Evolutionary conservation across 768 basidiomycete genomes (phyloP).

Genomic region (Auricularia auricula-judae): DNA sequence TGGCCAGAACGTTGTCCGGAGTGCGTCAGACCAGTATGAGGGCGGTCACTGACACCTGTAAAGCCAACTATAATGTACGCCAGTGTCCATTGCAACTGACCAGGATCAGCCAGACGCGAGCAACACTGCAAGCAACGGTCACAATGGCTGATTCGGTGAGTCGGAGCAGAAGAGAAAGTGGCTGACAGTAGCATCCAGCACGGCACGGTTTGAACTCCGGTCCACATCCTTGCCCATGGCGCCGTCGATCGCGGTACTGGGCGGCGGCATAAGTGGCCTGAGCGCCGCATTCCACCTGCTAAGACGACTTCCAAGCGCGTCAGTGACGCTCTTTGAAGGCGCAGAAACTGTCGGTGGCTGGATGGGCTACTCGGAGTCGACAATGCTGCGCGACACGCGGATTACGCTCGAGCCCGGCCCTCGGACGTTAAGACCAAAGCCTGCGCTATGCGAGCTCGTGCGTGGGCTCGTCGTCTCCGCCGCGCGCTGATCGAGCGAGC

Average conservation of each 20-base stretch:
- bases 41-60: too few relatives aligned
- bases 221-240: too few relatives aligned
- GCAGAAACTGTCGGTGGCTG: slow-evolving; percentile 70
- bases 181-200: too few relatives aligned
- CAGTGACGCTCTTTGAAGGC: slow-evolving; percentile 62
- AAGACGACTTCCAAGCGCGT: slow-evolving; percentile 44
- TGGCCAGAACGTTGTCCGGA: too few relatives aligned
- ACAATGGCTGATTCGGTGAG: too few relatives aligned
- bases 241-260: slow-evolving; percentile 48
- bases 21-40: too few relatives aligned
- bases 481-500: background rate
- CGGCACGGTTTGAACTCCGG: too few relatives aligned
- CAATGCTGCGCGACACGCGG: slow-evolving; percentile 15
- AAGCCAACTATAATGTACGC: too few relatives aligned
- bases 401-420: slow-evolving; percentile 81
- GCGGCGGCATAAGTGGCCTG: slow-evolving; percentile 74
- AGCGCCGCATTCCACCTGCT: slow-evolving; percentile 72
- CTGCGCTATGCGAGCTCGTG: slow-evolving; percentile 72
- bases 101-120: too few relatives aligned
- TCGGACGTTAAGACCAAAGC: slow-evolving; percentile 70
- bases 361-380: slow-evolving; percentile 22
- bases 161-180: too few relatives aligned
- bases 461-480: slow-evolving; percentile 17
- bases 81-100: too few relatives aligned
- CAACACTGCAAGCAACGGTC: too few relatives aligned